These are phyloP conservation scores for Clavispora carvajalis DNA, from an alignment of 805 yeast genomes.

Conservation along the genomic window DNA sequence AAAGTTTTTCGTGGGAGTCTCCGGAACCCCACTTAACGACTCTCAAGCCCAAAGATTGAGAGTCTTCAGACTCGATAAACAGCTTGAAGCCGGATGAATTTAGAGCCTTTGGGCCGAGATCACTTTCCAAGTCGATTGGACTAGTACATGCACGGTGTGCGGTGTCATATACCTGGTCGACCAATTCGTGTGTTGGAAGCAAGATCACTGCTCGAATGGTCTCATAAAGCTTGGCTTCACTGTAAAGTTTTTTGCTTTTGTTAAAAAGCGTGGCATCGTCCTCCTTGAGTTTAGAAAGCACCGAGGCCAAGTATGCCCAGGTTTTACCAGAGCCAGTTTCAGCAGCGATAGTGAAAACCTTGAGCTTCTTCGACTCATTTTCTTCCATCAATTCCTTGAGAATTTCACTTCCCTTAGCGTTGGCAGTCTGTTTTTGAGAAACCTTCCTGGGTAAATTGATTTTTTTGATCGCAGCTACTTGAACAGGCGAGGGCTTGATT, in stretches of 20 bases:
- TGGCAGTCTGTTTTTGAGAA: slow-evolving; percentile 21
- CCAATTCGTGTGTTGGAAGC: slow-evolving; percentile 86
- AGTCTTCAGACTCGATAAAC: slow-evolving; percentile 23
- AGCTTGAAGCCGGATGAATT: slow-evolving; percentile 15
- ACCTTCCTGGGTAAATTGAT: slow-evolving; percentile 40
- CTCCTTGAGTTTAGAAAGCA: slow-evolving; percentile 63
- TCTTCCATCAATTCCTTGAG: slow-evolving; percentile 22
- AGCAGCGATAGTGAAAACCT: slow-evolving; percentile 79
- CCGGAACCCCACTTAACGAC: slow-evolving; percentile 60
- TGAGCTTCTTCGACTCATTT: slow-evolving; percentile 33
- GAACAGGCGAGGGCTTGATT: slow-evolving; percentile 73
- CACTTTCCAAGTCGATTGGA: slow-evolving; percentile 16
- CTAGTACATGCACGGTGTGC: slow-evolving; percentile 27
- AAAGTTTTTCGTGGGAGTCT: slow-evolving; percentile 48
- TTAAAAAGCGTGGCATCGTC: slow-evolving; percentile 36
- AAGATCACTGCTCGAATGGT: slow-evolving; percentile 66
- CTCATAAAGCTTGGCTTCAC: slow-evolving; percentile 21
- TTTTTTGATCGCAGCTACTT: slow-evolving; percentile 63
- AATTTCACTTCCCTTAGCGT: slow-evolving; percentile 18
- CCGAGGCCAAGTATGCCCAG: slow-evolving; percentile 79
- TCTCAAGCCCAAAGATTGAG: slow-evolving; percentile 34
- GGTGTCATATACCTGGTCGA: slow-evolving; percentile 64
- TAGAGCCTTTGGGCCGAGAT: slow-evolving; percentile 12
- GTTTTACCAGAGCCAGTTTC: slow-evolving; percentile 98
- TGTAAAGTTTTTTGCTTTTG: slow-evolving; percentile 15